Percentiles rank a stretch among this genome's conserved stretches.
Conservation (phyloP, 768 basidiomycete species). For the Mycena belliarum region DNA sequence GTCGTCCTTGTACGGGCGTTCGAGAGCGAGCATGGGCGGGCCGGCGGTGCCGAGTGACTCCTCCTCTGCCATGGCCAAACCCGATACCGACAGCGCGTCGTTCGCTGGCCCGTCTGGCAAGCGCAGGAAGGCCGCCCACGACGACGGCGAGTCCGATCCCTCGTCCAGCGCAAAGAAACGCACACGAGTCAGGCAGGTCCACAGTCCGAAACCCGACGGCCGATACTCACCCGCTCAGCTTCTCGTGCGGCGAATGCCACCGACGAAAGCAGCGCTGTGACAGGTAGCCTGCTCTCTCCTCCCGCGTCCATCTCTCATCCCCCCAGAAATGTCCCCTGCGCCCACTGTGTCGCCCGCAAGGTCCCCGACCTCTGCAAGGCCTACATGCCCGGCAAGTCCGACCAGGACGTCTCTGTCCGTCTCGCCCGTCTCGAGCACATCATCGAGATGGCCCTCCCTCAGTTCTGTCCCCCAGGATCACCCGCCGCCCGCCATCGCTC, state of each 20-base stretch:
- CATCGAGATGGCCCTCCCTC: conserved; percentile 76
- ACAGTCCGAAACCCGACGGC: conserved; percentile 15
- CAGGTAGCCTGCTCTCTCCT: conserved; percentile 49
- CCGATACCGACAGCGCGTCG: conserved; percentile 13
- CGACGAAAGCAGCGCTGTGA: conserved; percentile 89
- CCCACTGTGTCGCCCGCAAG: conserved; percentile 79
- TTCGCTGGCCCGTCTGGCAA: conserved; percentile 33
- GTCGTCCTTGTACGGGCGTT: conserved; percentile 82
- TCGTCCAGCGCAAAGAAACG: conserved; percentile 57
- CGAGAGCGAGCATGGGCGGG: conserved; percentile 52
- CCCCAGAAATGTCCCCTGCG: conserved; percentile 19
- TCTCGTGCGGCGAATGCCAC: conserved; percentile 87
- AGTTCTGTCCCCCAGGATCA: conserved; percentile 55
- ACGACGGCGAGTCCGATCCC: conserved; percentile 42
- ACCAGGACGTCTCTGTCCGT: conserved; percentile 77
- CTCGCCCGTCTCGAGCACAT: conserved; percentile 79
- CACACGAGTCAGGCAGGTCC: conserved; percentile 71
- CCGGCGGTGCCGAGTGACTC: background rate
- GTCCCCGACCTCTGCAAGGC: conserved; percentile 87
- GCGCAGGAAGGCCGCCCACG: conserved; percentile 63
- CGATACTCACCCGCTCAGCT: conserved; percentile 42
- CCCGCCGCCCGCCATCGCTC: conserved; percentile 37
- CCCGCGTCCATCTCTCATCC: conserved; percentile 1
- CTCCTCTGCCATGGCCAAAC: conserved; percentile 4
- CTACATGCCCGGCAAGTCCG: conserved; percentile 84